Evolutionary conservation across 2,329 filamentous ascomycete genomes (phyloP), one percentile per base, ranked within the genome.

Genomic region (Paecilomyces variotii): DNA sequence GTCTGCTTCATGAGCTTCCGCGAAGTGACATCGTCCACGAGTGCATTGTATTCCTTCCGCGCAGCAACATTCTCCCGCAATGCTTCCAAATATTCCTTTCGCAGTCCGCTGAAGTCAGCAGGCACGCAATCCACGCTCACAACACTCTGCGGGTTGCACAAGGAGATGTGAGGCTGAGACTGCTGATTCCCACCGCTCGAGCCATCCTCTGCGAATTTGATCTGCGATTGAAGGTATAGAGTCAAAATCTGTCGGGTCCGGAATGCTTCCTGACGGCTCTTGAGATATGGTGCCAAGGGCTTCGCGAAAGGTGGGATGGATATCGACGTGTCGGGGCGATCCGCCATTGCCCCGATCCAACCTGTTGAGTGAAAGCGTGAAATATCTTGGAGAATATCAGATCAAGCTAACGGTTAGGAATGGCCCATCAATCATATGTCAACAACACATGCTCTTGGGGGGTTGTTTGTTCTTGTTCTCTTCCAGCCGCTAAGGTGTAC

Each of bases 41-140:
- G 65, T 12, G 68, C 68, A 27, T 69, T 61, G 52, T 77, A 72
- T 28, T 73, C 71, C 56, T 72, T 68, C 57, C 73, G 73, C 11
- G 77, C 78, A 12, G 72, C 68, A 12, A 72, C 60, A 61, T 76
- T 75, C 11, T 73, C 74, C 53, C 76, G 72, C 2, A 82, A 63
- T 2, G 78, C 78, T 45, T 76, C 70, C 14, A 82, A 60, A 59
- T 81, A 82, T 60, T 75, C 67, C 54, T 71, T 73, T 55, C 79
- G 72, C 55, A 74, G 64, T 3, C 74, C 76, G 35, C 74, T 73
- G 12, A 80, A 58, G 32, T 79, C 76, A 35, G 71, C 52, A 24
- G 74, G 70, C 32, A 72, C 66, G 14, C 64, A 68, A 59, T 72
- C 72, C 54, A 76, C 72, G 27, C 67, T 66, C 26, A 63, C 57